These are phyloP conservation scores for Hypoxylon fragiforme DNA, from an alignment of 495 filamentous ascomycete species.

Conservation along the genomic window DNA sequence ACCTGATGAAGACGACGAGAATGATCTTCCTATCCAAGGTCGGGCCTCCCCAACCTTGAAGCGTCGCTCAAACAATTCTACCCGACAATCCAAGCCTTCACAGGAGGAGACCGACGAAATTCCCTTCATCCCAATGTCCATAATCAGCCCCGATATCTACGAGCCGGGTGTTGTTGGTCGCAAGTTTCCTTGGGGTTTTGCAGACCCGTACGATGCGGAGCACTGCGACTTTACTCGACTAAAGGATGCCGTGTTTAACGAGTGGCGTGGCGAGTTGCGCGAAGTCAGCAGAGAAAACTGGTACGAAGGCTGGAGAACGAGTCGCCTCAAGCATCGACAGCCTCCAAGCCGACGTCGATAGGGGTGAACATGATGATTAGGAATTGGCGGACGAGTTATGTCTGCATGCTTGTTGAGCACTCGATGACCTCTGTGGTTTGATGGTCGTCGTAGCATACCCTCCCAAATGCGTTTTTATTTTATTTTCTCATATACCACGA, in stretches of 20 bases:
- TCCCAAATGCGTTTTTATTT: slow-evolving; percentile 8
- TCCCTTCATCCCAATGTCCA: slow-evolving; percentile 82
- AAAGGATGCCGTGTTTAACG: slow-evolving; percentile 87
- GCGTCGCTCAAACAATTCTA: slow-evolving; percentile 53
- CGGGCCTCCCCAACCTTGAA: slow-evolving; percentile 38
- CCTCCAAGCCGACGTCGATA: slow-evolving; percentile 38
- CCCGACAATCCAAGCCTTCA: slow-evolving; percentile 48
- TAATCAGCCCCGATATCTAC: slow-evolving; percentile 89
- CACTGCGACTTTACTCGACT: slow-evolving; percentile 95
- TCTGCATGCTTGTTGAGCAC: slow-evolving; percentile 23
- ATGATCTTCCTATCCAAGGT: slow-evolving; percentile 41
- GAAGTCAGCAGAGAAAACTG: slow-evolving; percentile 90
- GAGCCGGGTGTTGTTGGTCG: slow-evolving; percentile 77
- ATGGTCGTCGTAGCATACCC: slow-evolving; percentile 30
- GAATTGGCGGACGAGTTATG: slow-evolving; percentile 20
- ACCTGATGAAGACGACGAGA: slow-evolving; percentile 39
- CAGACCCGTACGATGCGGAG: slow-evolving; percentile 83
- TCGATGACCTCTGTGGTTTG: slow-evolving; percentile 17
- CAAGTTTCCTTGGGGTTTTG: slow-evolving; percentile 94
- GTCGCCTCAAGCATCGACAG: slow-evolving; percentile 54
- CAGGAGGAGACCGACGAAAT: slow-evolving; percentile 45
- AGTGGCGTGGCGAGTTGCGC: slow-evolving; percentile 89
- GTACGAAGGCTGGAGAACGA: slow-evolving; percentile 95
- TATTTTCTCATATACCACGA: slow-evolving; percentile 28
- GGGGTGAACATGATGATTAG: slow-evolving; percentile 19